A percentile compares a stretch with the other conserved stretches of the same genome.
Conservation (phyloP, 495 filamentous ascomycete genomes). For the Podospora conica region DNA sequence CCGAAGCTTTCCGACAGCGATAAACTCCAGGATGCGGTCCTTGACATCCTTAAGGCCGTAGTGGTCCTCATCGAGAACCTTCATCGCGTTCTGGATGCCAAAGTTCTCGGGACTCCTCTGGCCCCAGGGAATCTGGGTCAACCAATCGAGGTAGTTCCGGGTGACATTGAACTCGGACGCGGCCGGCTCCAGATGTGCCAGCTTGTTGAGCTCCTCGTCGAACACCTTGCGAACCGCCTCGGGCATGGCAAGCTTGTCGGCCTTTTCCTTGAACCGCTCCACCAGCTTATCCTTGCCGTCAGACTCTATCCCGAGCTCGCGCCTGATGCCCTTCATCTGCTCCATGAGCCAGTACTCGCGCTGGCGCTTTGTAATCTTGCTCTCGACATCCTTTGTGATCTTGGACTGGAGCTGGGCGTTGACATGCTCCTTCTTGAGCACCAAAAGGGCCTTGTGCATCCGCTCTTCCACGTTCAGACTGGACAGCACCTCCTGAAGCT, state of each 20-base stretch:
- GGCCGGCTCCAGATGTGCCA: conserved; percentile 87
- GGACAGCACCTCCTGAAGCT: conserved; percentile 91
- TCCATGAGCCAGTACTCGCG: conserved; percentile 99
- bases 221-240: conserved; percentile 95
- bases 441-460: conserved; percentile 79
- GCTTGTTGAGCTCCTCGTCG: conserved; percentile 95
- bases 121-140: conserved; percentile 98
- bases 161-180: conserved; percentile 99
- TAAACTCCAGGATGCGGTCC: conserved; percentile 97
- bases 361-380: conserved; percentile 95
- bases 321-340: conserved; percentile 98
- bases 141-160: conserved; percentile 97
- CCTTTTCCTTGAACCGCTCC: conserved; percentile 95
- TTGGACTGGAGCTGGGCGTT: conserved; percentile 95
- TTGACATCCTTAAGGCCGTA: conserved; percentile 98
- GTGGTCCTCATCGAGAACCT: conserved; percentile 92
- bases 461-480: conserved; percentile 83
- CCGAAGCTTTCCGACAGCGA: conserved; percentile 94
- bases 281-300: conserved; percentile 98
- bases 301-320: conserved; percentile 92
- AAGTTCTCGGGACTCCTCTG: conserved; percentile 95
- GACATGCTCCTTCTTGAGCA: conserved; percentile 96
- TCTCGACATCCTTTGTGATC: conserved; percentile 97
- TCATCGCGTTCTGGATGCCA: conserved; percentile 82
- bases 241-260: conserved; percentile 90